Evolutionary conservation across 192 early-diverging fungal genomes (phyloP).

Genomic region (Cladochytrium replicatum): DNA sequence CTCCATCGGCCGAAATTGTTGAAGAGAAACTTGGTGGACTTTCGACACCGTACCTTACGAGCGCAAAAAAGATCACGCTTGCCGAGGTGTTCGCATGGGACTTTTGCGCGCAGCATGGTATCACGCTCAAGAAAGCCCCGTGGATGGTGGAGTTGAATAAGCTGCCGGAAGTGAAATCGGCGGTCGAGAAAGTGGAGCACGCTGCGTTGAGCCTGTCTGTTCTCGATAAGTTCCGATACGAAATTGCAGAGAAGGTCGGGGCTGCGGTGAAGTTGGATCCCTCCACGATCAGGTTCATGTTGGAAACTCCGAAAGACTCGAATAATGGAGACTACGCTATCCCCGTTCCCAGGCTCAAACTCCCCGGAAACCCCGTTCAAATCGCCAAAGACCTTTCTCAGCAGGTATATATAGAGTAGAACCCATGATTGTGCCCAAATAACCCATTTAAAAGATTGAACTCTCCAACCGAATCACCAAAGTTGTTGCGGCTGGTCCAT

Average conservation of each 20-base stretch:
- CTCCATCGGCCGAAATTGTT: no score
- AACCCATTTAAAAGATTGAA: no score
- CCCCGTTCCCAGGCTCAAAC: conserved; percentile 11
- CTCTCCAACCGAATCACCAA: conserved; percentile 8
- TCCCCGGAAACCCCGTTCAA: conserved; percentile 18
- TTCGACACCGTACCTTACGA: no score
- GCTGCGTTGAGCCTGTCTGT: background rate
- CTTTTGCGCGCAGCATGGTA: no score
- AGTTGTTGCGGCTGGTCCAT: conserved; percentile 10
- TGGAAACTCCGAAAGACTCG: conserved; percentile 10
- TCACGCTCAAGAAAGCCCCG: no score
- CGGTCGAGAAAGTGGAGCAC: background rate
- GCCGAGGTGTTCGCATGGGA: no score
- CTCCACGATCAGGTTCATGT: background rate
- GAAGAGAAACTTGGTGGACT: no score
- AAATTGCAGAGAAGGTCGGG: conserved; percentile 11
- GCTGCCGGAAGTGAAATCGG: background rate
- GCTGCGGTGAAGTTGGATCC: background rate
- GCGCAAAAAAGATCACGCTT: no score
- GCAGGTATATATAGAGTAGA: conserved; percentile 2
- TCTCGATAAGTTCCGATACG: conserved; percentile 6
- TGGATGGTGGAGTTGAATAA: no score
- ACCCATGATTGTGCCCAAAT: no score
- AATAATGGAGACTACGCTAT: conserved; percentile 13
- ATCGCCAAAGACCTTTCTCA: conserved; percentile 13